Evolutionary conservation across 768 basidiomycete species (phyloP).

Genomic region (Russula brevipes): DNA sequence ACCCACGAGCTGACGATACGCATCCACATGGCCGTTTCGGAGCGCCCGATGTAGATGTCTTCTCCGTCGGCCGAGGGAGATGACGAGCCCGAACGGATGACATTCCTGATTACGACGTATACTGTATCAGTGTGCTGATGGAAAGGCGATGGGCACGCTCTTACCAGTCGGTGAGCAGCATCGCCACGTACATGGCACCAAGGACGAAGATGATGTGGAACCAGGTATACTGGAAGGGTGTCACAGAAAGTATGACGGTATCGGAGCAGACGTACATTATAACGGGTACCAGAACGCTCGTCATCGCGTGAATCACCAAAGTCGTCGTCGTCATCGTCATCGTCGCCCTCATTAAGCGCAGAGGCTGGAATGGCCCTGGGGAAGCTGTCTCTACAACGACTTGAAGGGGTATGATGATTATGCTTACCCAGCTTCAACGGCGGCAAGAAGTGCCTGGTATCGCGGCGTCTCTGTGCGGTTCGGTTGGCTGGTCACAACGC

Average conservation of each 20-base stretch:
- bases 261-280: slow-evolving; percentile 62
- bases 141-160: slow-evolving; percentile 31
- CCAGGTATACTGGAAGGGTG: slow-evolving; percentile 79
- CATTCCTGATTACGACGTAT: slow-evolving; percentile 50
- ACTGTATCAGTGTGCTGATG: neutral
- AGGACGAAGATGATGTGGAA: slow-evolving; percentile 98
- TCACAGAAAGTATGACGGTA: slow-evolving; percentile 8
- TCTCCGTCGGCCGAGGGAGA: slow-evolving; percentile 49
- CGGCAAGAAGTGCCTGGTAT: slow-evolving; percentile 91
- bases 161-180: slow-evolving; percentile 95
- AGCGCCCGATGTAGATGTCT: slow-evolving; percentile 89
- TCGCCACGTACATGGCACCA: slow-evolving; percentile 96
- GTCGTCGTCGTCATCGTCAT: slow-evolving; percentile 71
- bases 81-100: slow-evolving; percentile 45
- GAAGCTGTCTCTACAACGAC: neutral
- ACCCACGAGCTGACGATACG: slow-evolving; percentile 94
- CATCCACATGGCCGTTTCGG: slow-evolving; percentile 99
- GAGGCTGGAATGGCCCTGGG: slow-evolving; percentile 86
- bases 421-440: slow-evolving; percentile 88
- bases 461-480: slow-evolving; percentile 77
- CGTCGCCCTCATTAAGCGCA: slow-evolving; percentile 67
- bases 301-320: slow-evolving; percentile 80
- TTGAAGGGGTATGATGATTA: slow-evolving; percentile 1
- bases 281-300: slow-evolving; percentile 88
- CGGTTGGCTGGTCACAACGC: slow-evolving; percentile 79